Evolutionary conservation across 306 rosid genomes (phyloP).

Genomic region (Lotus japonicus): DNA sequence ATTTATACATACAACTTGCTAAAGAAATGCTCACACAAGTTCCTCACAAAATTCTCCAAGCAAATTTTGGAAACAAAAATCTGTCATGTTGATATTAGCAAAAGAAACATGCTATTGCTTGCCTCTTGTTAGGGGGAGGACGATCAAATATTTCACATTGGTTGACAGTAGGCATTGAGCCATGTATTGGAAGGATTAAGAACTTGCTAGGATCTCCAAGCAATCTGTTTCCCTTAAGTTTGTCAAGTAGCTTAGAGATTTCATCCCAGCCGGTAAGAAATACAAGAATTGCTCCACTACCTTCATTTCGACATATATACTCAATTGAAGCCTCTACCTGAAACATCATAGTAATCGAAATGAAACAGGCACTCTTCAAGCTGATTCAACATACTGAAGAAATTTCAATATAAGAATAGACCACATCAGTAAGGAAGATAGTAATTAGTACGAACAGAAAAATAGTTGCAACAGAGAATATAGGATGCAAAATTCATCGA

Average conservation of each 20-base stretch:
- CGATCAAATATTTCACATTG: conserved; percentile 91
- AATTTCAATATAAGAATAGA: conserved; percentile 12
- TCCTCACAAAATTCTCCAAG: neutral
- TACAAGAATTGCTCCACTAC: conserved; percentile 82
- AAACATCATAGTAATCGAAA: conserved; percentile 17
- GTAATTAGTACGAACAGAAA: neutral
- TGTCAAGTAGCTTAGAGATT: conserved; percentile 76
- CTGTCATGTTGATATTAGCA: conserved; percentile 9
- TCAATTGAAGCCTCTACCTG: conserved; percentile 90
- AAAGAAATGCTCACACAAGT: neutral
- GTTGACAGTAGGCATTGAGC: conserved; percentile 90
- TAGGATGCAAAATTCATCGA: neutral
- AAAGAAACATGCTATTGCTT: conserved; percentile 42
- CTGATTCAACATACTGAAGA: neutral
- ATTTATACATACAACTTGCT: neutral
- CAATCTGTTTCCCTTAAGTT: conserved; percentile 62
- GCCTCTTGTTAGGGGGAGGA: conserved; percentile 80
- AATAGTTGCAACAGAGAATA: neutral
- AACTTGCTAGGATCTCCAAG: conserved; percentile 76
- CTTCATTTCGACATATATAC: conserved; percentile 67
- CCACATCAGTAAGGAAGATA: neutral
- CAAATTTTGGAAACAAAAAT: conserved; percentile 11
- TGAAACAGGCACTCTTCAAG: neutral
- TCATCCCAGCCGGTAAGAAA: conserved; percentile 99
- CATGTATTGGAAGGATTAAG: conserved; percentile 76